Conservation (phyloP, 1,284 basidiomycete species). For the Cutaneotrichosporon arboriforme region DNA sequence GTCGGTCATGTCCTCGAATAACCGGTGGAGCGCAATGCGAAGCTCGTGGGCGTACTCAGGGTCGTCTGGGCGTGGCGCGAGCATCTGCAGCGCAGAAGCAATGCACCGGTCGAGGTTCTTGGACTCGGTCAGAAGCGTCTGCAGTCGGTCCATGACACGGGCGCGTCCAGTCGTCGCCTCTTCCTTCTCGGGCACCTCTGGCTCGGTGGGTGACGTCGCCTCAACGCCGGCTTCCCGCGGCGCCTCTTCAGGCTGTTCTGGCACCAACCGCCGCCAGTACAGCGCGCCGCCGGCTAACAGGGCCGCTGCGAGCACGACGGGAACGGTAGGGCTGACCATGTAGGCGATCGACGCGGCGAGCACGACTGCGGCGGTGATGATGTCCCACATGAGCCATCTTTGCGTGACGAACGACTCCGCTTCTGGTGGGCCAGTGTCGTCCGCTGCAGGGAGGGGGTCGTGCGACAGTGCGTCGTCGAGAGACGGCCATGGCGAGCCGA, state of each 20-base stretch:
- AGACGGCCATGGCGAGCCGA: background rate
- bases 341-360: background rate
- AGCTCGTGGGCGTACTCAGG: conserved; percentile 24
- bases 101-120: conserved; percentile 22
- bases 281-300: background rate
- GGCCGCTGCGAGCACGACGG: background rate
- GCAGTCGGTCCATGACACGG: conserved; percentile 6
- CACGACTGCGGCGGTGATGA: background rate
- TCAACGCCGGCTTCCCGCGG: background rate
- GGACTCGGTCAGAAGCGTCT: conserved; percentile 22
- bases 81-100: conserved; percentile 22
- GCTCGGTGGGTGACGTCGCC: background rate
- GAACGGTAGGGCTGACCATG: background rate
- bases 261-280: background rate
- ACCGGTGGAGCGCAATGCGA: conserved; percentile 31
- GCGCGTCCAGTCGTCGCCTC: background rate
- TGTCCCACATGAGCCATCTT: background rate
- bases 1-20: conserved; percentile 39
- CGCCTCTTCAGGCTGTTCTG: too few relatives aligned
- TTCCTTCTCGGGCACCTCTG: background rate
- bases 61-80: conserved; percentile 21
- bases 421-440: background rate
- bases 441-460: background rate
- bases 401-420: background rate
- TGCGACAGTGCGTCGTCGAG: background rate